These are phyloP conservation scores for Amanita exitialis DNA, from an alignment of 768 basidiomycete species.

Conservation along the genomic window DNA sequence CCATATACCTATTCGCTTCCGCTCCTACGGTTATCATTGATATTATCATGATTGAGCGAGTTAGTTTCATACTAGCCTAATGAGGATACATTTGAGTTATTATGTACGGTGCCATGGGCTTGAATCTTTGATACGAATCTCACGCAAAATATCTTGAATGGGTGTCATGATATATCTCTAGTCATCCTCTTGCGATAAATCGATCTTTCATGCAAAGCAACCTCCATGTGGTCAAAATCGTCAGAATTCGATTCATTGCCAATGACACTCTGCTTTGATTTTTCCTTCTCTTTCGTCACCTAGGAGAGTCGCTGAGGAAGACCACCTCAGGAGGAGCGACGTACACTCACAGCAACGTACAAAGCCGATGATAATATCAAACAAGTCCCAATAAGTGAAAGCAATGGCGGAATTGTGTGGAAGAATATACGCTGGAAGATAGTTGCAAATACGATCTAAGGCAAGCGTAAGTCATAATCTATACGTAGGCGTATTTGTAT, in stretches of 20 bases:
- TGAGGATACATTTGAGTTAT: too few relatives aligned
- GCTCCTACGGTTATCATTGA: too few relatives aligned
- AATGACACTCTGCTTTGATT: neutral
- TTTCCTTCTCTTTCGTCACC: neutral
- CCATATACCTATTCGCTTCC: too few relatives aligned
- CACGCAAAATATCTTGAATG: too few relatives aligned
- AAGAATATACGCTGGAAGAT: slow-evolving; percentile 5
- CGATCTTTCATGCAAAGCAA: neutral
- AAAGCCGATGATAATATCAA: slow-evolving; percentile 6
- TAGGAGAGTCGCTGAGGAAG: neutral
- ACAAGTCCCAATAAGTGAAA: slow-evolving; percentile 2
- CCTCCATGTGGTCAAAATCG: slow-evolving; percentile 4
- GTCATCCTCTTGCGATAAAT: neutral
- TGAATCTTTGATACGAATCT: too few relatives aligned
- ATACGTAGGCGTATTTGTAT: neutral
- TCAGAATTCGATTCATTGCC: neutral
- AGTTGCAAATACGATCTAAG: slow-evolving; percentile 6
- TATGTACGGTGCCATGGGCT: too few relatives aligned
- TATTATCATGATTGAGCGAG: too few relatives aligned
- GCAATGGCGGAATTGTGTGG: slow-evolving; percentile 1
- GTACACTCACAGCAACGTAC: slow-evolving; percentile 5
- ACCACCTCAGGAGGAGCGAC: neutral
- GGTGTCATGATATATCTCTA: too few relatives aligned
- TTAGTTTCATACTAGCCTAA: too few relatives aligned
- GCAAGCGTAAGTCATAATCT: neutral